phyloP scores from a whole-genome alignment of 768 basidiomycete species.

The Porpolomopsis calyptriformis region DNA sequence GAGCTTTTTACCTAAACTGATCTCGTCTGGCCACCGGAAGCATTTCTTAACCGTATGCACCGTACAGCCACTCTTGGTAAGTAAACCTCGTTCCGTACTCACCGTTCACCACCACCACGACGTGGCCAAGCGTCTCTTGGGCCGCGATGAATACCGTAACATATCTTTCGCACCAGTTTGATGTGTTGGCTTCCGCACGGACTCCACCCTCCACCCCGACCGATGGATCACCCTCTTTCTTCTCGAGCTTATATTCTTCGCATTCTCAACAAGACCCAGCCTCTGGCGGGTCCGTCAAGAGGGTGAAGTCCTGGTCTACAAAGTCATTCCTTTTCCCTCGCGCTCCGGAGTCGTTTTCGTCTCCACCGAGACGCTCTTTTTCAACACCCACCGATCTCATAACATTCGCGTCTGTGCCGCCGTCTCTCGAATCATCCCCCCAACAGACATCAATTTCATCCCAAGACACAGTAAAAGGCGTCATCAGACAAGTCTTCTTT shows the following conservation, averaged over 20 bases:
- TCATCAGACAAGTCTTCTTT: constrained; percentile 54
- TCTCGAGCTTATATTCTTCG: constrained; percentile 10
- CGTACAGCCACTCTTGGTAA: too few relatives aligned
- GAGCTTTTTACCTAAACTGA: too few relatives aligned
- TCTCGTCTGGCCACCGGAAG: too few relatives aligned
- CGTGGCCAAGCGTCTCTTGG: not conserved
- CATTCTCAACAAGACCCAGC: constrained; percentile 13
- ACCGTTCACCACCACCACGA: not conserved
- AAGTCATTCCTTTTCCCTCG: constrained; percentile 39
- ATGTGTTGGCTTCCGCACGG: constrained; percentile 54
- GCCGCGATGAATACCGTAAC: constrained; percentile 67
- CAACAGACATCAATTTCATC: constrained; percentile 16
- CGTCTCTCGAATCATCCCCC: constrained; percentile 17
- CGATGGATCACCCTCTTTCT: constrained; percentile 25
- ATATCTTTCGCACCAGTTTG: constrained; percentile 74
- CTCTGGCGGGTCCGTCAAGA: constrained; percentile 30
- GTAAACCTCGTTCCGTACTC: too few relatives aligned
- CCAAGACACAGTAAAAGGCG: constrained; percentile 31
- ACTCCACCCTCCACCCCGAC: constrained; percentile 50
- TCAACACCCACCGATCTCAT: constrained; percentile 50
- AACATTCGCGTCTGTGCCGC: constrained; percentile 25
- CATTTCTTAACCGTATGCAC: too few relatives aligned
- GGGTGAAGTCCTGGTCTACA: constrained; percentile 49
- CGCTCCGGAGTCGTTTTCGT: constrained; percentile 17
- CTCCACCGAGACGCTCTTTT: constrained; percentile 44